phyloP scores from a whole-genome alignment of 2,329 filamentous ascomycete species.

The Trichoderma harzianum region DNA sequence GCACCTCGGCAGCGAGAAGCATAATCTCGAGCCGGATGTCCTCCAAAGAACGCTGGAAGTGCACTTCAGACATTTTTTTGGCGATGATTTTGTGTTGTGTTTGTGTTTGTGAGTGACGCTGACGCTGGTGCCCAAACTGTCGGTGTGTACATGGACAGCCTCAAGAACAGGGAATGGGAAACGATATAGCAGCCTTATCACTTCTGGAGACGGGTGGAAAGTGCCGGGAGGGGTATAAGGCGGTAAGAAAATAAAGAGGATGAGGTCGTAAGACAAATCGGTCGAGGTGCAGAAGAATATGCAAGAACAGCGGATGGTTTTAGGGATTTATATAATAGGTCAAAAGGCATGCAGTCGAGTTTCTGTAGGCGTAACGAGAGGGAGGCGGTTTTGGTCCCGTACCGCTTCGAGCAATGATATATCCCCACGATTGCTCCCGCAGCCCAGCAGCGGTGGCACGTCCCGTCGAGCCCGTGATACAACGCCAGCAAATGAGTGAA shows the following conservation, averaged over 20 bases:
- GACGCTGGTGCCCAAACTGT: slow-evolving; percentile 6
- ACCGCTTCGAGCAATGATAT: not conserved
- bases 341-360: not conserved
- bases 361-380: not conserved
- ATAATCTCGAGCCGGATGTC: slow-evolving; percentile 33
- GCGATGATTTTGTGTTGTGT: not conserved
- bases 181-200: slow-evolving; percentile 3
- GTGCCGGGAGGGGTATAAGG: slow-evolving; percentile 10
- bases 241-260: slow-evolving; percentile 17
- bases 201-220: not conserved
- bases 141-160: slow-evolving; percentile 12
- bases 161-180: slow-evolving; percentile 1
- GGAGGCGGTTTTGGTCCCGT: not conserved
- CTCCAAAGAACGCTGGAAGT: slow-evolving; percentile 26
- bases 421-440: not conserved
- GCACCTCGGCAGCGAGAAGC: slow-evolving; percentile 32
- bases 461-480: slow-evolving; percentile 6
- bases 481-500: slow-evolving; percentile 12
- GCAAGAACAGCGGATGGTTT: not conserved
- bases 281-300: slow-evolving; percentile 6
- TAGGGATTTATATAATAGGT: not conserved
- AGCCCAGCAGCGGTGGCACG: not conserved
- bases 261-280: not conserved
- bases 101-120: not conserved
- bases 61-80: slow-evolving; percentile 25